Base-by-base conservation (phyloP, 805 yeast species). In the Myxozyma mucilagina region DNA sequence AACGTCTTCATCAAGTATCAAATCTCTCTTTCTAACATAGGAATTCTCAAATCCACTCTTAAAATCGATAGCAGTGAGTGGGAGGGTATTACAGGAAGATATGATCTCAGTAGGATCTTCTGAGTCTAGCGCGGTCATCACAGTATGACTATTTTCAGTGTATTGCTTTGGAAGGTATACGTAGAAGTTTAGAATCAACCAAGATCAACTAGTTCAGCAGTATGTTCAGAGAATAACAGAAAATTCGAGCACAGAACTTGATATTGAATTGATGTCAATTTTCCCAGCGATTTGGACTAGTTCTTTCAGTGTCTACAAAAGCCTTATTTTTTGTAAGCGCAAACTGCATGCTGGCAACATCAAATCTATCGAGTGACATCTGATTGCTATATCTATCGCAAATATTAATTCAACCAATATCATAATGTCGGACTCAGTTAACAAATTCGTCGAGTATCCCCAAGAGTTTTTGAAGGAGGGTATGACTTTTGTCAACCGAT, bases 381-480 rank as follows among this genome's bases (percentile, higher is more conserved):
- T 14, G 53, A 9, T 36, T 9, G 18, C 18, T 49, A 11, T 34
- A 18, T 1, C 34, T 10, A 11, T 11, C 34, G 14, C 29, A 24
- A 2, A 24, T 41, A 10, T 41, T n/a, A 41, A 16, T 8, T 16
- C n/a, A 41, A 41, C 20, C n/a, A n/a, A 41, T 6, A 32, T 5
- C 1, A 51, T 1, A 47, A 65, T 65, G 68, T 48, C 68, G 8
- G 68, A 65, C 6, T 55, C 66, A 72, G 96, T 88, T 75, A 56
- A 53, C 29, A 88, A 87, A 75, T 71, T 88, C 61, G 82, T 90
- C 43, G 96, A 92, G 75, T 87, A 89, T 63, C 97, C 98, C 70
- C 82, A 86, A 66, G 97, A 90, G 74, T 90, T 93, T 80, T 79
- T 91, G 78, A 89, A 85, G 77, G 97, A 94, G 71, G 97, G 98